phyloP scores from a whole-genome alignment of 108 stramenopile genomes.

The Fragilariopsis cylindrus region DNA sequence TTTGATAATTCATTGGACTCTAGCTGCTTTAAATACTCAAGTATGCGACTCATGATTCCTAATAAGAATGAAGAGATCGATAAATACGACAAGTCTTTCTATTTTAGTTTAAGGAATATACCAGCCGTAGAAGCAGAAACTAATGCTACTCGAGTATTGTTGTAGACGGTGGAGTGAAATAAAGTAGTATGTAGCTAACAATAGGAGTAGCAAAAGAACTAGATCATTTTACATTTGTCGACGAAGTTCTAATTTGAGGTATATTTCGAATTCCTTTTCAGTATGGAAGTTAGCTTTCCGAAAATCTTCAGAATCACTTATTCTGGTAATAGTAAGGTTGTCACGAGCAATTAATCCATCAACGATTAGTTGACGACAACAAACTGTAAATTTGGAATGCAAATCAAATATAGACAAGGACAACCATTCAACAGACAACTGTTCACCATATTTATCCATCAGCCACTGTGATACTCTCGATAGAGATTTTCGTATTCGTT shows the following conservation, averaged over 20 bases:
- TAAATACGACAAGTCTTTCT: no score
- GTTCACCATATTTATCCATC: conserved; percentile 25
- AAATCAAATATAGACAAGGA: conserved; percentile 73
- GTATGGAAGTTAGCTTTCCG: conserved; percentile 66
- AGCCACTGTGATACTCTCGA: conserved; percentile 51
- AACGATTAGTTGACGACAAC: conserved; percentile 41
- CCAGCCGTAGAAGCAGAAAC: no score
- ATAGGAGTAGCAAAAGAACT: no score
- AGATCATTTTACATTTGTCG: conserved; percentile 16
- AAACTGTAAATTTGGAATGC: conserved; percentile 59
- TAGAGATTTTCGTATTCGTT: conserved; percentile 57
- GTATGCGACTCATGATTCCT: no score
- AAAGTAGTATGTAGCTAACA: no score
- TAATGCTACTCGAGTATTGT: no score
- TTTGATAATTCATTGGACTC: no score
- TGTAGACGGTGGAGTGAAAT: no score
- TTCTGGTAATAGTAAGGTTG: conserved; percentile 55
- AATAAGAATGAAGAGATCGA: no score
- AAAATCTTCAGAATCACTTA: conserved; percentile 42
- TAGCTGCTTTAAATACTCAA: no score
- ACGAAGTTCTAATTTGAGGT: conserved; percentile 53
- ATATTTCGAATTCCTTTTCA: conserved; percentile 72
- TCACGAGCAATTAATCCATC: conserved; percentile 67
- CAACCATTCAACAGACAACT: conserved; percentile 67
- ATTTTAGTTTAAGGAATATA: no score